phyloP scores from a whole-genome alignment of 352 stramenopile genomes.

The Globisporangium paddicum region DNA sequence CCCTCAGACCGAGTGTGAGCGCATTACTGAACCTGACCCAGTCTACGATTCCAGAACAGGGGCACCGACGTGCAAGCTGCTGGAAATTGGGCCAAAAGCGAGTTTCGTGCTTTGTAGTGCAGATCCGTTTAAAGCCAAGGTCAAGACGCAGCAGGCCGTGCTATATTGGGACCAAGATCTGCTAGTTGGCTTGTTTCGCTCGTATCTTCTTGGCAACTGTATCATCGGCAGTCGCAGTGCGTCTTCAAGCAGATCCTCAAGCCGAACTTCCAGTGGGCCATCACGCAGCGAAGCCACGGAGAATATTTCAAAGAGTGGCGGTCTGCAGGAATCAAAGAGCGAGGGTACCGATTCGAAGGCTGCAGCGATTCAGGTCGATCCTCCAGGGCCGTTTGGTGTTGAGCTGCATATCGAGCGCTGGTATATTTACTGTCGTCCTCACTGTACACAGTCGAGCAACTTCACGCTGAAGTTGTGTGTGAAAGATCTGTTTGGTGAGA shows the following conservation, averaged over 20 bases:
- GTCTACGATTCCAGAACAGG: constrained; percentile 38
- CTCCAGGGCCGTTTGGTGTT: constrained; percentile 22
- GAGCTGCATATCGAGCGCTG: constrained; percentile 43
- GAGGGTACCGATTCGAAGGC: not conserved
- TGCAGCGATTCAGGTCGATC: not conserved
- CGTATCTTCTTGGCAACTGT: constrained; percentile 37
- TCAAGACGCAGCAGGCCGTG: constrained; percentile 43
- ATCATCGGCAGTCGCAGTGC: constrained; percentile 18
- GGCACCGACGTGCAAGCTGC: constrained; percentile 37
- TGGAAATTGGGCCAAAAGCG: constrained; percentile 54
- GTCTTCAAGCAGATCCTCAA: constrained; percentile 24
- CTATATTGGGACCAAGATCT: constrained; percentile 76
- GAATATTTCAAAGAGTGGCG: not conserved
- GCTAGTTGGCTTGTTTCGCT: constrained; percentile 50
- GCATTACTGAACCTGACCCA: constrained; percentile 23
- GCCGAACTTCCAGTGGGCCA: constrained; percentile 11
- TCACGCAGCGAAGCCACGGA: constrained; percentile 11
- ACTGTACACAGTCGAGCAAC: constrained; percentile 24
- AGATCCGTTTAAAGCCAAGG: constrained; percentile 43
- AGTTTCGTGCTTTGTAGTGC: constrained; percentile 47
- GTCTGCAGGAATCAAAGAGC: not conserved
- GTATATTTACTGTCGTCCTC: constrained; percentile 57
- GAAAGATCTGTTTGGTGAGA: constrained; percentile 24
- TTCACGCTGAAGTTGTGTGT: constrained; percentile 45
- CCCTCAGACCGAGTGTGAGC: not conserved